Conservation (phyloP, 176 grass and related monocot genomes). For the Triticum dicoccoides region DNA sequence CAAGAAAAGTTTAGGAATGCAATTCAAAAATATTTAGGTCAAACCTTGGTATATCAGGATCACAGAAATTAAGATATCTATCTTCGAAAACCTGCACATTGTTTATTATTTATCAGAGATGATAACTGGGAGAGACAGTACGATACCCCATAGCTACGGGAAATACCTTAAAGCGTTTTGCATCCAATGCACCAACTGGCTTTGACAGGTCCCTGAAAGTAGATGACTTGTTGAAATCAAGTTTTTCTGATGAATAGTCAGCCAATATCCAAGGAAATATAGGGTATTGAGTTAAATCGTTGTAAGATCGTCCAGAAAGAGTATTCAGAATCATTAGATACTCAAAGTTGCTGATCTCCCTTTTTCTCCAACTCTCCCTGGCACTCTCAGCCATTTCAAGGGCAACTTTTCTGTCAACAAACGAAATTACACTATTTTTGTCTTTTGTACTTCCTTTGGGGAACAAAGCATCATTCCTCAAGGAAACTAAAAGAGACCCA, state of each 20-base stretch:
- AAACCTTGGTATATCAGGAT: conserved; percentile 99
- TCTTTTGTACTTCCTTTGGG: conserved; percentile 84
- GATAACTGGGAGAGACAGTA: conserved; percentile 5
- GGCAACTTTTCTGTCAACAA: conserved; percentile 81
- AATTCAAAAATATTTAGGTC: conserved; percentile 8
- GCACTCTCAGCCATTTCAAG: conserved; percentile 90
- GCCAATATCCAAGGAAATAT: conserved; percentile 95
- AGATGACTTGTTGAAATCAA: conserved; percentile 95
- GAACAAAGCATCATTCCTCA: conserved; percentile 91
- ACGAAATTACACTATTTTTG: conserved; percentile 78
- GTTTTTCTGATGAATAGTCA: conserved; percentile 91
- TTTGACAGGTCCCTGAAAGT: conserved; percentile 95
- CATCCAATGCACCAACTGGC: conserved; percentile 88
- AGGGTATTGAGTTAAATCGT: conserved; percentile 96
- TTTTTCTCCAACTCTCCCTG: conserved; percentile 94
- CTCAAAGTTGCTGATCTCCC: conserved; percentile 96
- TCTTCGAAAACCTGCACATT: conserved; percentile 89
- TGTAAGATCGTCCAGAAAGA: conserved; percentile 91
- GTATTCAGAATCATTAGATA: conserved; percentile 98
- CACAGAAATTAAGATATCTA: conserved; percentile 89
- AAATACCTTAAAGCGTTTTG: conserved; percentile 86
- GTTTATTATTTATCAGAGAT: conserved; percentile 30
- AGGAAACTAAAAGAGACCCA: conserved; percentile 80
- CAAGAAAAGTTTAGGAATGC: conserved; percentile 14
- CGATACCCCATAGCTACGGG: background rate